Conservation (phyloP, 75 land plant genomes). For the Sequoiadendron giganteum region DNA sequence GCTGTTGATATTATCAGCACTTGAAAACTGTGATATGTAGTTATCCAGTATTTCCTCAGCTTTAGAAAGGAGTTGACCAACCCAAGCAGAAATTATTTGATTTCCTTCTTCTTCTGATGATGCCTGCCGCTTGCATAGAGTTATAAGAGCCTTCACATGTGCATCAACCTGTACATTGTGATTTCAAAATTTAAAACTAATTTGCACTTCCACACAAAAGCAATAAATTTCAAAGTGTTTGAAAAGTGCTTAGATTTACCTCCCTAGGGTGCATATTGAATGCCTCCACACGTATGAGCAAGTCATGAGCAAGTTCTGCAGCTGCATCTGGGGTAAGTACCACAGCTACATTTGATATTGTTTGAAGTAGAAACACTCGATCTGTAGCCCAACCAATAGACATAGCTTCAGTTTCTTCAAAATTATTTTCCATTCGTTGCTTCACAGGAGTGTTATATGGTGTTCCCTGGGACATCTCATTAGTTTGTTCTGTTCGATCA, state of each 20-base stretch:
- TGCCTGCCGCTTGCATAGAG: constrained; percentile 77
- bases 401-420: constrained; percentile 18
- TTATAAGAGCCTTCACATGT: constrained; percentile 78
- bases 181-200: background rate
- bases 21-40: constrained; percentile 38
- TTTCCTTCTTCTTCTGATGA: constrained; percentile 59
- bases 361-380: constrained; percentile 74
- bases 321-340: constrained; percentile 87
- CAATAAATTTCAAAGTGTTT: background rate
- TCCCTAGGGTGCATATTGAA: constrained; percentile 89
- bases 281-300: constrained; percentile 62
- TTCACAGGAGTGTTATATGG: constrained; percentile 12
- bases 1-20: constrained; percentile 16
- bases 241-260: constrained; percentile 32
- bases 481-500: constrained; percentile 28
- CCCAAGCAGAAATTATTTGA: constrained; percentile 63
- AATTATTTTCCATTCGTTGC: constrained; percentile 6
- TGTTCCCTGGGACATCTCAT: constrained; percentile 9
- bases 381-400: constrained; percentile 70
- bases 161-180: constrained; percentile 64
- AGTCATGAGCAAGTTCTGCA: constrained; percentile 71
- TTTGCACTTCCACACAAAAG: background rate
- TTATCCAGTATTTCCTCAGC: constrained; percentile 51
- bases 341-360: constrained; percentile 79
- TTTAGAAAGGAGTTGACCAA: constrained; percentile 54